Evolutionary conservation across 768 basidiomycete species (phyloP), one percentile per base, ranked within the genome.

Genomic region (Podaxis pistillaris): DNA sequence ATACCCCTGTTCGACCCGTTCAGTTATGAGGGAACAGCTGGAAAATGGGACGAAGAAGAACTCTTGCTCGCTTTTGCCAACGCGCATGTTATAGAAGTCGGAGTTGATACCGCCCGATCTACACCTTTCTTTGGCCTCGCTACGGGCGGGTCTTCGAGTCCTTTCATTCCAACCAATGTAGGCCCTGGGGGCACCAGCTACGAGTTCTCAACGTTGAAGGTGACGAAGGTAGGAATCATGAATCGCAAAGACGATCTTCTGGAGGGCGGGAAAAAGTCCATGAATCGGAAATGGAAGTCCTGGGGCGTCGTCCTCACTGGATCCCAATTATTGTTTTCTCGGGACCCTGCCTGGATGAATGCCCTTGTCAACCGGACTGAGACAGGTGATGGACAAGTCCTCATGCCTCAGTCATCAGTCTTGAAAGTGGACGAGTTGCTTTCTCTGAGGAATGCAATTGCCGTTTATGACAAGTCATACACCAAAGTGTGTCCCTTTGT

Each of bases 261-360:
- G 6, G 90, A 91, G 65, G 86, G 90, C 3, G 91, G 93, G 12
- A 92, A 84, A 74, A 93, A 88, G 68, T 78, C 88, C 0, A 75
- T 78, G 51, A 89, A 83, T 68, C 83, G 93, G 54, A 98, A 95
- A 76, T 98, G 97, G 97, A 88, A 83, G 68, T 75, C 85, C 11
- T 96, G 89, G 83, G 88, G 86, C 64, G 91, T 94, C 8, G 80
- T 96, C 55, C 79, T 99, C 60, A 95, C 94, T 3, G 89, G 87
- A 26, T 95, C 94, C 4, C 96, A 98, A 68, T 79, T 99, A 3
- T 81, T 98, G 50, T 90, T 98, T 72, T 95, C 94, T 76, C 89
- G 90, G 30, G 91, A 94, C 73, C 72, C 83, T 2, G 69, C 82
- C 13, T 87, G 83, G 85, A 53, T 57, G 30, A 37, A 82, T 19